These are phyloP conservation scores for Eucommia ulmoides DNA, from an alignment of 257 asterid genomes.

Conservation along the genomic window DNA sequence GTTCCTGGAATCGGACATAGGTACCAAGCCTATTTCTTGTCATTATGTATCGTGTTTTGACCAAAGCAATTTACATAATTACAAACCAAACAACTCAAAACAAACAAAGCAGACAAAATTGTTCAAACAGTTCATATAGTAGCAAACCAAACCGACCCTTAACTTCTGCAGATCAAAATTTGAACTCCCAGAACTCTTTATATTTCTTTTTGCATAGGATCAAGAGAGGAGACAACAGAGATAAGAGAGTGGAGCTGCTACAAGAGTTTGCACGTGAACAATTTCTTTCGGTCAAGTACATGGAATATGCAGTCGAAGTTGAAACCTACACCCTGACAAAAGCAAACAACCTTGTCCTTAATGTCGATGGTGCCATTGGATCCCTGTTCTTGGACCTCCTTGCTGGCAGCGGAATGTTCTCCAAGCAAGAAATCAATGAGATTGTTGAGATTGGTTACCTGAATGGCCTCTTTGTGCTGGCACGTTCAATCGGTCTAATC, in stretches of 20 bases:
- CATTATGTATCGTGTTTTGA: not conserved
- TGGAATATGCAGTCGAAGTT: constrained; percentile 98
- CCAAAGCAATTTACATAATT: not conserved
- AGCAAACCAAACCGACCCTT: not conserved
- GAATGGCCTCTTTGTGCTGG: constrained; percentile 93
- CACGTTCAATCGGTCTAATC: constrained; percentile 98
- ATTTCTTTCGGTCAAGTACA: constrained; percentile 92
- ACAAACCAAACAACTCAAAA: not conserved
- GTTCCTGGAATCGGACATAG: constrained; percentile 99
- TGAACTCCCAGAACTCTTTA: constrained; percentile 6
- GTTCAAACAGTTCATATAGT: not conserved
- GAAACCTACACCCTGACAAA: constrained; percentile 91
- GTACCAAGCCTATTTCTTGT: constrained; percentile 20
- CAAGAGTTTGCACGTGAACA: constrained; percentile 77
- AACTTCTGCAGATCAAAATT: constrained; percentile 5
- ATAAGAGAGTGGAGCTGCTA: constrained; percentile 86
- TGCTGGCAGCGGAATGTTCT: constrained; percentile 98
- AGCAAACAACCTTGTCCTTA: constrained; percentile 91
- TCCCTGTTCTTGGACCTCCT: constrained; percentile 96
- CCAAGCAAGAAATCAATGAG: constrained; percentile 89
- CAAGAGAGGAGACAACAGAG: constrained; percentile 99
- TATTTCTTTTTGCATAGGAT: constrained; percentile 31
- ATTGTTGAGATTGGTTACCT: constrained; percentile 87
- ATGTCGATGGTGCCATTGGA: constrained; percentile 98
- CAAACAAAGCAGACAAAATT: too few species aligned